These are phyloP conservation scores for Suhomyces chickasaworum DNA, from an alignment of 1,139 yeast species.

Conservation along the genomic window DNA sequence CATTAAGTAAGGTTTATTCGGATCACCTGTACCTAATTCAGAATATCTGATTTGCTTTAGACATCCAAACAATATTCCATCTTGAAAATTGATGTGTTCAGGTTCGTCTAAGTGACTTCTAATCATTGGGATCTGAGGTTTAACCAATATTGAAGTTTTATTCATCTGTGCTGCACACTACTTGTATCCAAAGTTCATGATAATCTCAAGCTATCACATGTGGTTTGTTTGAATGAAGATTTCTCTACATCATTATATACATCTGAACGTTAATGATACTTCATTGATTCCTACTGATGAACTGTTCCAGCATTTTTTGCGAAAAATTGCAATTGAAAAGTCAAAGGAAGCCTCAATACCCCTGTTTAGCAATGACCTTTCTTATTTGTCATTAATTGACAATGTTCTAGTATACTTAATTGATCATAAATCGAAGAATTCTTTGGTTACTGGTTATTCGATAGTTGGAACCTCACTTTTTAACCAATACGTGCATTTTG, in stretches of 20 bases:
- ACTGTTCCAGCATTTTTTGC: not conserved
- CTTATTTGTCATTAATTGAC: slow-evolving; percentile 33
- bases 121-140: not conserved
- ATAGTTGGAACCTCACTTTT: slow-evolving; percentile 18
- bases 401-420: slow-evolving; percentile 23
- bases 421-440: slow-evolving; percentile 22
- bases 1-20: slow-evolving; percentile 37
- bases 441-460: slow-evolving; percentile 30
- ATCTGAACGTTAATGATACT: not conserved
- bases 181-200: not conserved
- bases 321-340: not conserved
- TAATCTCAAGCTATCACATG: not conserved
- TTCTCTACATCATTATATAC: not conserved
- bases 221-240: not conserved
- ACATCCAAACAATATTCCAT: slow-evolving; percentile 48
- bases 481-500: slow-evolving; percentile 30
- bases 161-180: not conserved
- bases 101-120: not conserved
- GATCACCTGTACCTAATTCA: slow-evolving; percentile 24
- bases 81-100: slow-evolving; percentile 45
- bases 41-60: slow-evolving; percentile 50
- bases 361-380: not conserved
- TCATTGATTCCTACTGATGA: not conserved
- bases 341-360: not conserved
- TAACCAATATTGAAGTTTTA: not conserved